Conservation (phyloP, 148 eudicot species). For the Diospyros lotus region DNA sequence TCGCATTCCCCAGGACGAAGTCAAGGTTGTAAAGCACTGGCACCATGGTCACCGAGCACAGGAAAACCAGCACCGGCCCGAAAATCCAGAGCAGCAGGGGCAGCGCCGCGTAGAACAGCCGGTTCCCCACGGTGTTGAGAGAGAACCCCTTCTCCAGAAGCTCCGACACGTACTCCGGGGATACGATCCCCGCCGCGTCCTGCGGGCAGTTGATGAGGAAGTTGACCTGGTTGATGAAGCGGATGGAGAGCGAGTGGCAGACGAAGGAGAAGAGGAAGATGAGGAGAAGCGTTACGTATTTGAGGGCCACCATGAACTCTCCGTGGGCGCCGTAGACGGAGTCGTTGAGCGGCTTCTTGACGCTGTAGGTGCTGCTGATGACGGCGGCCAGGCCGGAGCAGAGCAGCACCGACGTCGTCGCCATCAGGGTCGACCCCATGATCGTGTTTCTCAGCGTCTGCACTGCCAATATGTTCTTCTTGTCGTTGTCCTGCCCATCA, state of each 20-base stretch:
- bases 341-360: slow-evolving; percentile 81
- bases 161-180: slow-evolving; percentile 38
- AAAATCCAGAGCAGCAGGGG: slow-evolving; percentile 69
- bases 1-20: slow-evolving; percentile 20
- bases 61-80: slow-evolving; percentile 62
- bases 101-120: slow-evolving; percentile 47
- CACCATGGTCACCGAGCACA: slow-evolving; percentile 45
- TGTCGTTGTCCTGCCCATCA: slow-evolving; percentile 72
- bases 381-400: slow-evolving; percentile 83
- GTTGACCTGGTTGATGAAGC: slow-evolving; percentile 84
- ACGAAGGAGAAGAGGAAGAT: slow-evolving; percentile 73
- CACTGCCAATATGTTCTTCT: slow-evolving; percentile 90
- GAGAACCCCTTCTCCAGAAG: slow-evolving; percentile 47
- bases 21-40: slow-evolving; percentile 59
- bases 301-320: slow-evolving; percentile 83
- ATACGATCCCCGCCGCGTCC: slow-evolving; percentile 10
- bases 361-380: slow-evolving; percentile 84
- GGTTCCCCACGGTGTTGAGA: slow-evolving; percentile 52
- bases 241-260: slow-evolving; percentile 75
- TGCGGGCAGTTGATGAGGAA: slow-evolving; percentile 63
- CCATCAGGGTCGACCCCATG: slow-evolving; percentile 97
- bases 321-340: slow-evolving; percentile 81
- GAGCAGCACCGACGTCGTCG: slow-evolving; percentile 91
- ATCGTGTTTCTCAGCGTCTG: slow-evolving; percentile 89
- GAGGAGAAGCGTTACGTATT: slow-evolving; percentile 73